These are phyloP conservation scores for Cytospora mali DNA, from an alignment of 2,329 filamentous ascomycete species.

Conservation along the genomic window DNA sequence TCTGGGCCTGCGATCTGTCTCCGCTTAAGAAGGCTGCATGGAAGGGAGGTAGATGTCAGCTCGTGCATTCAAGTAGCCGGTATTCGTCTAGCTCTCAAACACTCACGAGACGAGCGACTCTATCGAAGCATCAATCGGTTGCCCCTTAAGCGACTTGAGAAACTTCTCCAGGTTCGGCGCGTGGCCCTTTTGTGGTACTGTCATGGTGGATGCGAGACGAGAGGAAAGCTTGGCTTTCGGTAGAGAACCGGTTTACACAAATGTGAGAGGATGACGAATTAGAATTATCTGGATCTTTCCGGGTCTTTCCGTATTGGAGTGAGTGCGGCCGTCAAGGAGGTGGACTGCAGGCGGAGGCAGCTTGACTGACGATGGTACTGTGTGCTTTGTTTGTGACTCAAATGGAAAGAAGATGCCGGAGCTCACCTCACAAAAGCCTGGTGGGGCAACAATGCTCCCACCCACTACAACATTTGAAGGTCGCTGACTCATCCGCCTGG, in stretches of 20 bases:
- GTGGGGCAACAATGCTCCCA: conserved; percentile 6
- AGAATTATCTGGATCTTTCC: background rate
- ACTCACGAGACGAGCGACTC: conserved; percentile 81
- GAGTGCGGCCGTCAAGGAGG: background rate
- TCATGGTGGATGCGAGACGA: conserved; percentile 48
- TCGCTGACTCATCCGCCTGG: background rate
- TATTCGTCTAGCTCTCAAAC: conserved; percentile 4
- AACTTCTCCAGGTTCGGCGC: conserved; percentile 78
- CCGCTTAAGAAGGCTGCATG: conserved; percentile 76
- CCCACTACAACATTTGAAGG: background rate
- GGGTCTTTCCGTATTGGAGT: too few species aligned
- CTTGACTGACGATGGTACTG: background rate
- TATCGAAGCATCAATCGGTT: conserved; percentile 77
- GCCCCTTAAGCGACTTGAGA: conserved; percentile 75
- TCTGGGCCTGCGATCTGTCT: conserved; percentile 87
- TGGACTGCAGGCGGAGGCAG: background rate
- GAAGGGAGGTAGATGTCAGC: background rate
- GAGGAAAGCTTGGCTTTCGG: background rate
- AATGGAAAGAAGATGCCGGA: background rate
- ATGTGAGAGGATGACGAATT: background rate
- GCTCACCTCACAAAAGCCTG: conserved; percentile 11
- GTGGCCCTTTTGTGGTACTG: conserved; percentile 55
- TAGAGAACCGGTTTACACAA: background rate
- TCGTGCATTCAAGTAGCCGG: conserved; percentile 5
- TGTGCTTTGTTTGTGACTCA: conserved; percentile 14